phyloP scores from a whole-genome alignment of 768 basidiomycete species.

The Phanerochaete sordida region DNA sequence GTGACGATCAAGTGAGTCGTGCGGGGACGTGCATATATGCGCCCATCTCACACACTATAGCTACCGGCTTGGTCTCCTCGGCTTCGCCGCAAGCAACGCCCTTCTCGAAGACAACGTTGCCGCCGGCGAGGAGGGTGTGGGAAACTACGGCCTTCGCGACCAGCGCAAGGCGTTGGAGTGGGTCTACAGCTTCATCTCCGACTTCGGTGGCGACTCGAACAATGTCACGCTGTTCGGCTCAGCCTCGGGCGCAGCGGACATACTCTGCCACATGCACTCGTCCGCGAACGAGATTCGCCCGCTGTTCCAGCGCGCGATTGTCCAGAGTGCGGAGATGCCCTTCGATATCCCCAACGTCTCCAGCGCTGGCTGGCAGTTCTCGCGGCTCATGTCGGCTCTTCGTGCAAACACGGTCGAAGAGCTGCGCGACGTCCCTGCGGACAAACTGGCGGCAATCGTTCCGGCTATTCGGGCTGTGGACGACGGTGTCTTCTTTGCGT shows the following conservation, averaged over 20 bases:
- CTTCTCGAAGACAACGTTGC: slow-evolving; percentile 65
- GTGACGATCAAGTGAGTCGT: slow-evolving; percentile 71
- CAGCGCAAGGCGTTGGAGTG: slow-evolving; percentile 44
- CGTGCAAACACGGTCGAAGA: slow-evolving; percentile 54
- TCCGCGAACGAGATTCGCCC: slow-evolving; percentile 53
- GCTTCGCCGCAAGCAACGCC: slow-evolving; percentile 65
- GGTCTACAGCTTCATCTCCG: slow-evolving; percentile 48
- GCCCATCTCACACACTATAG: slow-evolving; percentile 32
- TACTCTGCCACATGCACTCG: slow-evolving; percentile 49
- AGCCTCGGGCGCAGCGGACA: slow-evolving; percentile 31
- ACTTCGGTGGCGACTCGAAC: slow-evolving; percentile 47
- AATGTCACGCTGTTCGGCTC: slow-evolving; percentile 33
- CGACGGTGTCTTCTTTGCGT: slow-evolving; percentile 65
- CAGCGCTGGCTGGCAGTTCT: slow-evolving; percentile 64
- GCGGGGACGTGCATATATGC: slow-evolving; percentile 1
- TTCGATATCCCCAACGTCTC: slow-evolving; percentile 55
- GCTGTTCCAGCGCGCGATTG: slow-evolving; percentile 68
- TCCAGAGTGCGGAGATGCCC: slow-evolving; percentile 71
- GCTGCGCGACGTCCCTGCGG: slow-evolving; percentile 54
- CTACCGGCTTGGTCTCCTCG: slow-evolving; percentile 74
- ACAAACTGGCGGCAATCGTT: slow-evolving; percentile 44
- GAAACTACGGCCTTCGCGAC: slow-evolving; percentile 64
- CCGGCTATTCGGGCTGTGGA: slow-evolving; percentile 57
- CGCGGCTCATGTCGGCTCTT: slow-evolving; percentile 56
- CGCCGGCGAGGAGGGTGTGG: slow-evolving; percentile 66